Evolutionary conservation across 1,284 basidiomycete genomes (phyloP).

Genomic region (Moesziomyces globuligerus): DNA sequence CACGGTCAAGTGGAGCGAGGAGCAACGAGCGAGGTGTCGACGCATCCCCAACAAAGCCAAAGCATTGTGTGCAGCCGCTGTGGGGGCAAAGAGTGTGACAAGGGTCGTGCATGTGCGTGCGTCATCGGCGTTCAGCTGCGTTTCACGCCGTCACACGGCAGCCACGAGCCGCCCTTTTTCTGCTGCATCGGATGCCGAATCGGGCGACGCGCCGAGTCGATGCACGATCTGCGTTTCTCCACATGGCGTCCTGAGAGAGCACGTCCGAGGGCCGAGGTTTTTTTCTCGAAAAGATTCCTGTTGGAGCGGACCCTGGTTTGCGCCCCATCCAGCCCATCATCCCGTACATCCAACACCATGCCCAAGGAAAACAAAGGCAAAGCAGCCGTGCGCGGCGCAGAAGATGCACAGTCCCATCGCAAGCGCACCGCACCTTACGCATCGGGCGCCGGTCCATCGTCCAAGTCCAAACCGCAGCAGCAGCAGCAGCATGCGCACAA

Average conservation of each 20-base stretch:
- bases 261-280: too few species aligned
- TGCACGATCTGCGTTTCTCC: too few species aligned
- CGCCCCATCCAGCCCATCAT: too few species aligned
- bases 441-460: slow-evolving; percentile 5
- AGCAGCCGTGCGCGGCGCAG: slow-evolving; percentile 10
- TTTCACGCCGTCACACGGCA: slow-evolving; percentile 3
- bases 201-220: not conserved
- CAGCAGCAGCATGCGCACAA: slow-evolving; percentile 19
- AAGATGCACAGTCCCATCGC: slow-evolving; percentile 7
- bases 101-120: slow-evolving; percentile 7
- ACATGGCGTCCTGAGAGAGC: too few species aligned
- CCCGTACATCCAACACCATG: slow-evolving; percentile 6
- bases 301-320: too few species aligned
- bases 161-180: not conserved
- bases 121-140: slow-evolving; percentile 15
- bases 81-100: too few species aligned
- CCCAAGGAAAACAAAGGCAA: slow-evolving; percentile 28
- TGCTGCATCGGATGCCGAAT: not conserved
- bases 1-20: not conserved
- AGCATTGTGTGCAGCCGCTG: too few species aligned
- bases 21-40: not conserved
- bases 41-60: slow-evolving; percentile 14
- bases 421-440: slow-evolving; percentile 16
- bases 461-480: slow-evolving; percentile 13
- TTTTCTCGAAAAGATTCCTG: too few species aligned